Base-by-base conservation (phyloP, 495 filamentous ascomycete genomes). In the Talaromyces stipitatus region DNA sequence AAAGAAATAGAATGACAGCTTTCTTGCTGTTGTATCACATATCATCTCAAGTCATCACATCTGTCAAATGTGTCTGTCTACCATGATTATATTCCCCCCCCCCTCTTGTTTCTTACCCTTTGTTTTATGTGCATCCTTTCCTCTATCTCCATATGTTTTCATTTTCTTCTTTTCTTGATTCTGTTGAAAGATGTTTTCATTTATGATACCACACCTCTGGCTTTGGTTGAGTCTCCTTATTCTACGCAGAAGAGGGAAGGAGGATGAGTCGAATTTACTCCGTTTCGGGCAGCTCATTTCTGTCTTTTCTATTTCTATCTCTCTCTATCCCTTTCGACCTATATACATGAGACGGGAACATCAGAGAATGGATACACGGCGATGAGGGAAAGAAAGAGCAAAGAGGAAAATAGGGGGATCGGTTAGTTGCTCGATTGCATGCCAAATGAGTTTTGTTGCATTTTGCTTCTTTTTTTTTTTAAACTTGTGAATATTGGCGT, bases 201-300 rank as follows among this genome's bases (percentile, higher is more conserved):
- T 48, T 26, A 48, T 48, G 45, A 48, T 48, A 48, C 45, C 45
- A 48, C 74, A 69, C 65, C 55, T 70, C 68, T 52, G 54, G 29
- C 60, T 62, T 57, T 18, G 43, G 58, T 66, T 61, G 57, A 64
- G 48, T 67, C 66, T 67, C 58, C 59, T 58, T 62, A 48, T 60
- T 64, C 23, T 46, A 30, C 33, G 58, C 62, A 61, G 60, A 60
- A 69, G 62, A 60, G 36, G 36, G n/a, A 20, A 41, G 4, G 36
- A 16, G 36, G 4, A 16, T 41, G n/a, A 41, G 20, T 47, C 43
- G 18, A 47, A 11, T 47, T 26, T 47, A 24, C 24, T 47, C 43
- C 10, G 10, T 47, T 12, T 47, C 18, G 18, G 23, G 18, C 43
- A 47, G 20, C 18, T 47, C 22, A 10, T 47, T 47, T 20, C 4